Percentiles rank a stretch among this genome's conserved stretches.
Evolutionary conservation across 2,329 filamentous ascomycete species (phyloP).

Genomic region (Simplicillium sp.): DNA sequence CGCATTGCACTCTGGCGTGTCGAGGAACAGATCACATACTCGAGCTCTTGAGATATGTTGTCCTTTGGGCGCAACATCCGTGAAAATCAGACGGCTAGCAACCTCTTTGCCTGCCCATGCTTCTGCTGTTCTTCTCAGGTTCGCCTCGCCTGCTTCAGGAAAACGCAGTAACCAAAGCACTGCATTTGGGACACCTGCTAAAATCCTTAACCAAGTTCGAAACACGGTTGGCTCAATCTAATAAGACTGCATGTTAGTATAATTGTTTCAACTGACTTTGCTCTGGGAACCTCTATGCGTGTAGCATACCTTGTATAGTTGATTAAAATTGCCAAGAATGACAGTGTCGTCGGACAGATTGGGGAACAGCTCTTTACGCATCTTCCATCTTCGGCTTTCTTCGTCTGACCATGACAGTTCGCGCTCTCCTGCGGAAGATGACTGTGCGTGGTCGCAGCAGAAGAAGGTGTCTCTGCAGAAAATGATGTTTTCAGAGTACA

Average conservation of each 20-base stretch:
- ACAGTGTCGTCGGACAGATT: slow-evolving; percentile 70
- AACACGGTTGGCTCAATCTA: slow-evolving; percentile 97
- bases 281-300: neutral
- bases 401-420: slow-evolving; percentile 75
- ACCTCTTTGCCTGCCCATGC: slow-evolving; percentile 80
- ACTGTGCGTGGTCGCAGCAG: slow-evolving; percentile 94
- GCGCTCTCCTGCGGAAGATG: slow-evolving; percentile 62
- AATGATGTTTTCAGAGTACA: slow-evolving; percentile 95
- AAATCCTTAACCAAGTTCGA: slow-evolving; percentile 87
- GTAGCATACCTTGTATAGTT: slow-evolving; percentile 81
- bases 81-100: slow-evolving; percentile 82
- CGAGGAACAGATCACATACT: slow-evolving; percentile 88
- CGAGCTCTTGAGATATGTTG: slow-evolving; percentile 87
- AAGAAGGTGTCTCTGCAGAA: slow-evolving; percentile 95
- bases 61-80: slow-evolving; percentile 91
- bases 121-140: slow-evolving; percentile 70
- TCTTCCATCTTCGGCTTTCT: slow-evolving; percentile 72
- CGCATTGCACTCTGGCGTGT: slow-evolving; percentile 96
- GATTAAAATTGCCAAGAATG: slow-evolving; percentile 96
- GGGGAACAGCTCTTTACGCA: slow-evolving; percentile 90
- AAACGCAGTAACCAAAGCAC: slow-evolving; percentile 96
- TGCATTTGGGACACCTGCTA: slow-evolving; percentile 75
- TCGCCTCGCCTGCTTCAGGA: slow-evolving; percentile 82
- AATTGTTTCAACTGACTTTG: neutral
- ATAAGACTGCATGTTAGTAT: slow-evolving; percentile 9